A percentile compares a stretch with the other conserved stretches of the same genome.
These are phyloP conservation scores for Globisporangium mamillatum DNA, from an alignment of 352 stramenopile genomes.

Conservation along the genomic window DNA sequence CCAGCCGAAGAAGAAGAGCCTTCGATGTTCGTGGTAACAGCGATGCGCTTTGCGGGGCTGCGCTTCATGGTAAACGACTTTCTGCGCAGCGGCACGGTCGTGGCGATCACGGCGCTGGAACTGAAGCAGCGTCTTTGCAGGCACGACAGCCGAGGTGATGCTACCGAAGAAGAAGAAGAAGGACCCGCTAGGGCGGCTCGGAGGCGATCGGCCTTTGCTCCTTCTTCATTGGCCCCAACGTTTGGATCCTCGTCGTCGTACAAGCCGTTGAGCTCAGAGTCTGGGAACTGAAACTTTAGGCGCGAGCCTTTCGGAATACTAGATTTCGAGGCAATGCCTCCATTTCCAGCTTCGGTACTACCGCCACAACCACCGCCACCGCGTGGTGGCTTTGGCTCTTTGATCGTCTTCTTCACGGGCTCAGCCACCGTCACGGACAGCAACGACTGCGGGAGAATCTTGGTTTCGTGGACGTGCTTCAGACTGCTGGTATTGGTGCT, in stretches of 20 bases:
- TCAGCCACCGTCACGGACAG: slow-evolving; percentile 31
- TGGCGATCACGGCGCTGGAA: slow-evolving; percentile 34
- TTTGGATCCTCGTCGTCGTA: slow-evolving; percentile 13
- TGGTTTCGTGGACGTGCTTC: neutral
- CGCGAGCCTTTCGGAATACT: slow-evolving; percentile 20
- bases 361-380: slow-evolving; percentile 19
- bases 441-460: neutral
- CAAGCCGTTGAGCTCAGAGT: slow-evolving; percentile 35
- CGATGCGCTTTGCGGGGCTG: slow-evolving; percentile 38
- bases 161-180: neutral
- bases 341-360: slow-evolving; percentile 7
- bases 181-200: neutral
- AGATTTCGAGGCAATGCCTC: neutral
- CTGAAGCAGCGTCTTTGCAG: slow-evolving; percentile 30
- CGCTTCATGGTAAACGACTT: slow-evolving; percentile 74
- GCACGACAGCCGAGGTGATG: slow-evolving; percentile 4
- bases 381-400: slow-evolving; percentile 44
- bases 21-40: neutral
- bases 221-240: neutral
- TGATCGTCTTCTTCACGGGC: slow-evolving; percentile 31
- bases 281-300: slow-evolving; percentile 64
- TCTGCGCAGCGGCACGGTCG: slow-evolving; percentile 40
- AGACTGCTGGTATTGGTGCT: neutral
- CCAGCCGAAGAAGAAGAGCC: neutral
- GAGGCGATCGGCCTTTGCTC: neutral